Base-by-base conservation (phyloP, 345 rosid genomes). In the sweet orange (Citrus sinensis) region DNA sequence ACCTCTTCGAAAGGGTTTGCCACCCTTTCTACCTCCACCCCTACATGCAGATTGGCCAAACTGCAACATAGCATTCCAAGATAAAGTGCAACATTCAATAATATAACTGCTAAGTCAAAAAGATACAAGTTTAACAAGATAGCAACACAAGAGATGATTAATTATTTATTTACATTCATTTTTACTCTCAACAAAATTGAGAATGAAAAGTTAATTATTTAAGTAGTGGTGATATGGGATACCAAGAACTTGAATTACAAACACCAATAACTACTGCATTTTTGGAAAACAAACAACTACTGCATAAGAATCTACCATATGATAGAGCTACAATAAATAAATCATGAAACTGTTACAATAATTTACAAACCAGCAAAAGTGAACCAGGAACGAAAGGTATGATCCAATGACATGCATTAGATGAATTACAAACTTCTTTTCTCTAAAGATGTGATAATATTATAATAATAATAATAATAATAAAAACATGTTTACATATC, bases 11-110 rank as follows among this genome's bases (percentile, higher is more conserved):
- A 73, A 78, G 25, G 74, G 77, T 69, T 77, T 81, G 29, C 80
- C 80, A 61, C 78, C 83, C 70, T 40, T 85, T 77, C 83, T 82
- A 55, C 75, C 75, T 68, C 81, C 79, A 72, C 79, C 77, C 73
- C 79, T 80, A 76, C 62, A 63, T 6, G 84, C 55, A 78, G 78
- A 59, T 46, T 83, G 86, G 60, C 81, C 79, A 74, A 76, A 55
- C 86, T 85, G 86, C 55, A 74, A 67, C 78, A 71, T 54, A 70
- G 54, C 67, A 78, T 75, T 49, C 60, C 24, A 24, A 77, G 75
- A 74, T 71, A 27, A 76, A 66, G 72, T 60, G 80, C 69, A 77
- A 35, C 70, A 73, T 65, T 60, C 51, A 71, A 66, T 58, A n/a
- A 82, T 34, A 49, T 40, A 56, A 39, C 17, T 58, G 71, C 58